Evolutionary conservation across 805 yeast genomes (phyloP).

Genomic region (Clavispora fructus): DNA sequence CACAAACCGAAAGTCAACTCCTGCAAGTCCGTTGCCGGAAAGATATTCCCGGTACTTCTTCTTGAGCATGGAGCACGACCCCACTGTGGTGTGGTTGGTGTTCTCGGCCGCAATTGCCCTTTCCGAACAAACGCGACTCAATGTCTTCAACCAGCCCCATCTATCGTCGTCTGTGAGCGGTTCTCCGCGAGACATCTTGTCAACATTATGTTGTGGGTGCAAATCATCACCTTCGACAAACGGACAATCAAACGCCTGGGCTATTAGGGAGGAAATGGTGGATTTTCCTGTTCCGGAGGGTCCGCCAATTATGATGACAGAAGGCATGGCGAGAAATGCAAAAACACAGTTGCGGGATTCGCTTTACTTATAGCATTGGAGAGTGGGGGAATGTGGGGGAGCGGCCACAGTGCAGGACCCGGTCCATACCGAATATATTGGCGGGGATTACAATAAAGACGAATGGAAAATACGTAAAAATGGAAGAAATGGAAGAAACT

Average conservation of each 20-base stretch:
- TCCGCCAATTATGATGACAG: conserved; percentile 73
- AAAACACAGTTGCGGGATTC: background rate
- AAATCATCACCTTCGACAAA: conserved; percentile 83
- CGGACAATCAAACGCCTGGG: conserved; percentile 42
- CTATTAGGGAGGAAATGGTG: conserved; percentile 58
- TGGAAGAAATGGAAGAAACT: too few relatives aligned
- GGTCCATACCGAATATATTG: too few relatives aligned
- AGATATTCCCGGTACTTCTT: conserved; percentile 63
- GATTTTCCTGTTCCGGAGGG: conserved; percentile 97
- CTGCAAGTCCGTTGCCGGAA: conserved; percentile 25
- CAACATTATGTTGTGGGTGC: conserved; percentile 67
- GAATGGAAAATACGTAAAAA: too few relatives aligned
- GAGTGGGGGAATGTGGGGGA: conserved; percentile 2
- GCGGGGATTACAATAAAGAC: too few relatives aligned
- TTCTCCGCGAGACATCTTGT: conserved; percentile 75
- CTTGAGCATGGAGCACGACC: conserved; percentile 85
- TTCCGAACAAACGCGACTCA: conserved; percentile 41
- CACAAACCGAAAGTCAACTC: conserved; percentile 49
- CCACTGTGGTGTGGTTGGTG: conserved; percentile 39
- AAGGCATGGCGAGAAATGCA: conserved; percentile 4
- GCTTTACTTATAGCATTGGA: background rate
- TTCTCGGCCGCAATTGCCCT: conserved; percentile 23
- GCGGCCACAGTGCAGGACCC: background rate
- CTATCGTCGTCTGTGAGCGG: conserved; percentile 89
- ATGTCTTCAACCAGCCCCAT: conserved; percentile 75